Evolutionary conservation across 225 moss, liverwort and hornwort species (phyloP), one percentile per base, ranked within the genome.

Genomic region (Bryoerythrophyllum caledonicum): DNA sequence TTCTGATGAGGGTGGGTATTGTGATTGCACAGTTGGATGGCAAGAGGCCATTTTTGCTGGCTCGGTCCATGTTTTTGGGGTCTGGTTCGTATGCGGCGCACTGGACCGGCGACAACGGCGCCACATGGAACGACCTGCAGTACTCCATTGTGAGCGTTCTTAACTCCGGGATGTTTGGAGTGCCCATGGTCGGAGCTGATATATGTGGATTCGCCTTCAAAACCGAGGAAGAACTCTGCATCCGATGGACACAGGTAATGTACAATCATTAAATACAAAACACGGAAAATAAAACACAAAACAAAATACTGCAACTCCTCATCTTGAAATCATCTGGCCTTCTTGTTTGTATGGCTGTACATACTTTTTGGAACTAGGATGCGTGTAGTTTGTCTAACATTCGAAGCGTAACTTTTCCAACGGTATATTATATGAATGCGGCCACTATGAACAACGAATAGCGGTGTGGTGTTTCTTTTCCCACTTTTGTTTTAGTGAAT

Each of bases 181-280:
- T 94, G 62, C 90, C 91, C 21, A 94, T 94, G 90, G 90, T 93
- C 21, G 92, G 92, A 28, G 92, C 92, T 21, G 92, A 93, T 55
- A 89, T 94, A 21, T 91, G 91, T 55, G 94, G 94, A 16, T 91
- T 90, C 69, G 64, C 74, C 46, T 82, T 79, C 13, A n/a, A 65
- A 48, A 84, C 88, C 0, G 75, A 73, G 17, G 90, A 94, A 81
- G 91, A 94, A 74, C 92, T 95, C 23, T 92, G 91, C 82, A 86
- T 81, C 60, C 90, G 92, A 27, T 95, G 95, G 95, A 92, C 92
- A 27, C 88, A 95, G 62, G 62, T 62, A 17, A 62, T 38, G 8
- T 38, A 38, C 30, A 8, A 10, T 10, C 19, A 10, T 19, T 20
- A 19, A n/a, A 34, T 8, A 34, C 10, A 17, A 1, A 14, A 43